Evolutionary conservation across 345 rosid species (phyloP).

Genomic region (Brassica nigra): DNA sequence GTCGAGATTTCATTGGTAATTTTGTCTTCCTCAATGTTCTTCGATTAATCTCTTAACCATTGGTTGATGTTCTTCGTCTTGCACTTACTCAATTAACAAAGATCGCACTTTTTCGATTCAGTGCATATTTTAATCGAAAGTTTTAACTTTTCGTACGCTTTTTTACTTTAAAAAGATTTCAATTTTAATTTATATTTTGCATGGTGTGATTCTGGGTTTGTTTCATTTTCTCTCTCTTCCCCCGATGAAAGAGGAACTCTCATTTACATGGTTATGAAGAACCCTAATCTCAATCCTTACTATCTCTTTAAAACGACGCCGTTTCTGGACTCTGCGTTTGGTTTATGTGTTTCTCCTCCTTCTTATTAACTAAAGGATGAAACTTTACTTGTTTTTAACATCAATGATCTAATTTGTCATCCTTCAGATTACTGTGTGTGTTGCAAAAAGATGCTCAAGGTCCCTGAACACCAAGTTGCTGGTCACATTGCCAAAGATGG

Average conservation of each 20-base stretch:
- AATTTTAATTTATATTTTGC: neutral
- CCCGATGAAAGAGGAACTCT: neutral
- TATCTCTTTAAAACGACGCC: neutral
- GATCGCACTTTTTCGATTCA: neutral
- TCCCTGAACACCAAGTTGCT: neutral
- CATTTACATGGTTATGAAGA: too few species aligned
- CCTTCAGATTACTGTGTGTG: too few species aligned
- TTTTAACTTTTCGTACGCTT: neutral
- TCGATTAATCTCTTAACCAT: neutral
- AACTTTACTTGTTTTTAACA: neutral
- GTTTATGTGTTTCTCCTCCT: neutral
- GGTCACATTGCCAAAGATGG: neutral
- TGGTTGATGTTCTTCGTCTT: neutral
- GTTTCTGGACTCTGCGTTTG: neutral
- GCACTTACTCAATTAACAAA: neutral
- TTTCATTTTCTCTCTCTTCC: neutral
- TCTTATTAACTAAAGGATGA: neutral
- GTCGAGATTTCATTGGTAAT: slow-evolving; percentile 20
- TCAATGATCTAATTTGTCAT: neutral
- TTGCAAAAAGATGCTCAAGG: neutral
- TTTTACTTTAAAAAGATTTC: neutral
- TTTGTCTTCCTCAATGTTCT: neutral
- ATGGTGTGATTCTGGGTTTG: slow-evolving; percentile 1
- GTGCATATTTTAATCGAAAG: neutral
- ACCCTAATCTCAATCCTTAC: neutral